Evolutionary conservation across 805 yeast species (phyloP), one percentile per base, ranked within the genome.

Genomic region (Wickerhamomyces chaumierensis): DNA sequence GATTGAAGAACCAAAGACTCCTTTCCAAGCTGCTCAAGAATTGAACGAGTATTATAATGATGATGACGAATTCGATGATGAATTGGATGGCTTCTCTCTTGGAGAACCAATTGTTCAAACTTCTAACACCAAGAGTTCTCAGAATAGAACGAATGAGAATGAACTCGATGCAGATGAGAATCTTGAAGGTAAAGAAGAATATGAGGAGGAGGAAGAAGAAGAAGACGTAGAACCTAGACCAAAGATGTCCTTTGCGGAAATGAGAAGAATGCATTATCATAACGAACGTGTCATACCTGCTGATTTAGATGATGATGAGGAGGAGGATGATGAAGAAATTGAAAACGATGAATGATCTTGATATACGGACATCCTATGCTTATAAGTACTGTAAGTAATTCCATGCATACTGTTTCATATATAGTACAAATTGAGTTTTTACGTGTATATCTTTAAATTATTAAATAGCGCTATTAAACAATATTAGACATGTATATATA

Each of bases 1-100:
- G 49, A 85, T 88, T 34, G 94, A 85, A 53, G 96, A 88, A 57
- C 96, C 96, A 18, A 88, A 88, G 65, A 88, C 96, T 1, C 96
- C 96, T 5, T 88, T 81, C 52, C 94, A 84, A 55, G 94, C 92
- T 11, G 94, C 95, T 1, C 81, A 84, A 20, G 78, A 62, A 41
- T 67, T 72, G 38, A 85, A 84, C 25, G 94, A 87, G 50, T 81
- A 82, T 53, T 85, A 86, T 48, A 74, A 71, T 5, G 90, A 81
- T 50, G 76, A 77, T 34, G 87, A 79, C 28, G 57, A 49, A n/a
- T n/a, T n/a, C n/a, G n/a, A n/a, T n/a, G n/a, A n/a, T 12, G 68
- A 65, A 3, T 60, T 75, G 33, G 73, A 75, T 12, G 67, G 62
- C 33, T 75, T 79, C 47, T 57, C 69, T 9, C 59, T 78, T 36